A percentile compares a stretch with the other conserved stretches of the same genome.
phyloP scores from a whole-genome alignment of 2,329 filamentous ascomycete genomes.

The Diaporthe citri region DNA sequence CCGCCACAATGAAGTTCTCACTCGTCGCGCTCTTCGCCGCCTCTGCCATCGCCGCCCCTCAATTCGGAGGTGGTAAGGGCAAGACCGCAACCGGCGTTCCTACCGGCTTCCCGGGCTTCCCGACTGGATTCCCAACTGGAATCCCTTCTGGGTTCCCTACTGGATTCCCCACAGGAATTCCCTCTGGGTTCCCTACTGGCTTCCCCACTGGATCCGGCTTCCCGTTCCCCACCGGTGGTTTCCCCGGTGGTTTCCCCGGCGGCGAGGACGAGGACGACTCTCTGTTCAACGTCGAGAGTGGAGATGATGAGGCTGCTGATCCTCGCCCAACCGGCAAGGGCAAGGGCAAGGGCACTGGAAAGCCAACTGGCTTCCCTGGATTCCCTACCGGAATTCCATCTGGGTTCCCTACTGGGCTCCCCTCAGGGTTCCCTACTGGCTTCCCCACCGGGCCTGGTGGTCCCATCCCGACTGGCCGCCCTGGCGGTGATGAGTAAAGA shows the following conservation, averaged over 20 bases:
- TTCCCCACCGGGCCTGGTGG: background rate
- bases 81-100: background rate
- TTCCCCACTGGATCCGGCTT: conserved; percentile 6
- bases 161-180: background rate
- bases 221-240: conserved; percentile 15
- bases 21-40: conserved; percentile 30
- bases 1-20: conserved; percentile 33
- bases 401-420: background rate
- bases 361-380: background rate
- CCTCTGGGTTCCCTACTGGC: background rate
- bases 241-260: conserved; percentile 16
- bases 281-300: background rate
- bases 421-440: background rate
- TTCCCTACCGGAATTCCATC: background rate
- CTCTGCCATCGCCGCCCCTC: conserved; percentile 30
- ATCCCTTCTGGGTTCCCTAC: background rate
- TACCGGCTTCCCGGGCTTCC: background rate
- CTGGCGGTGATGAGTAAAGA: background rate
- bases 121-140: background rate
- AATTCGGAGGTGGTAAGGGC: conserved; percentile 3
- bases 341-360: background rate
- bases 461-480: background rate
- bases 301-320: background rate
- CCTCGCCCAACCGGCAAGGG: conserved; percentile 11
- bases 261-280: conserved; percentile 1